Conservation (phyloP, 2,329 filamentous ascomycete genomes). For the Penicillium frequentans region DNA sequence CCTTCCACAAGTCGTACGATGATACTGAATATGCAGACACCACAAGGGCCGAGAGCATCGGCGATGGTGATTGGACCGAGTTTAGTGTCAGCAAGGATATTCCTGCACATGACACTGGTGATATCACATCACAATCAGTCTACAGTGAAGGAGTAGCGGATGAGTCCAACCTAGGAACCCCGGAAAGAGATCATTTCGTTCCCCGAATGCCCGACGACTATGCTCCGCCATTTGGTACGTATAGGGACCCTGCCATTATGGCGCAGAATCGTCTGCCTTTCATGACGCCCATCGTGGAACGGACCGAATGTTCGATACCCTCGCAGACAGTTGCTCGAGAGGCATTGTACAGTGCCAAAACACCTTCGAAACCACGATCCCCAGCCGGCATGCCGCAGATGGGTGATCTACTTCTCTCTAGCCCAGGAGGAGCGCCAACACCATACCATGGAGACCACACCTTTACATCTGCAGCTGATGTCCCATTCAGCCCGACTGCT, state of each 20-base stretch:
- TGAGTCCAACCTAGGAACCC: slow-evolving; percentile 33
- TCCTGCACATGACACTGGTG: slow-evolving; percentile 44
- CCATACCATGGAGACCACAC: slow-evolving; percentile 52
- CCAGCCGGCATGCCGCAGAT: slow-evolving; percentile 23
- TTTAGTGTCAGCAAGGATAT: slow-evolving; percentile 75
- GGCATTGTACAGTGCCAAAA: slow-evolving; percentile 68
- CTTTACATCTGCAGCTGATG: slow-evolving; percentile 29
- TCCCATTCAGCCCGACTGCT: slow-evolving; percentile 37
- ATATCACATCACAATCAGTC: slow-evolving; percentile 21
- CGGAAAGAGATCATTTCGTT: slow-evolving; percentile 46
- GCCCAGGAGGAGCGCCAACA: slow-evolving; percentile 68
- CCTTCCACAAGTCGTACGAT: slow-evolving; percentile 42
- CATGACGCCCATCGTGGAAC: slow-evolving; percentile 97
- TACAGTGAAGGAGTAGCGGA: slow-evolving; percentile 29
- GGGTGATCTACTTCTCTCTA: slow-evolving; percentile 60
- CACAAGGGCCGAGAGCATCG: slow-evolving; percentile 56
- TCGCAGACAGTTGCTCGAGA: slow-evolving; percentile 57
- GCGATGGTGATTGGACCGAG: slow-evolving; percentile 78
- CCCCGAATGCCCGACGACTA: slow-evolving; percentile 83
- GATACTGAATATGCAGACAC: slow-evolving; percentile 42
- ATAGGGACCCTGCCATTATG: slow-evolving; percentile 73
- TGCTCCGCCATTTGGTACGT: slow-evolving; percentile 74
- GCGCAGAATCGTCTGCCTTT: slow-evolving; percentile 93
- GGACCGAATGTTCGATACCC: slow-evolving; percentile 79
- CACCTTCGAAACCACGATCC: slow-evolving; percentile 63